Evolutionary conservation across 1,139 yeast genomes (phyloP).

Genomic region (Yamadazyma siamensis): DNA sequence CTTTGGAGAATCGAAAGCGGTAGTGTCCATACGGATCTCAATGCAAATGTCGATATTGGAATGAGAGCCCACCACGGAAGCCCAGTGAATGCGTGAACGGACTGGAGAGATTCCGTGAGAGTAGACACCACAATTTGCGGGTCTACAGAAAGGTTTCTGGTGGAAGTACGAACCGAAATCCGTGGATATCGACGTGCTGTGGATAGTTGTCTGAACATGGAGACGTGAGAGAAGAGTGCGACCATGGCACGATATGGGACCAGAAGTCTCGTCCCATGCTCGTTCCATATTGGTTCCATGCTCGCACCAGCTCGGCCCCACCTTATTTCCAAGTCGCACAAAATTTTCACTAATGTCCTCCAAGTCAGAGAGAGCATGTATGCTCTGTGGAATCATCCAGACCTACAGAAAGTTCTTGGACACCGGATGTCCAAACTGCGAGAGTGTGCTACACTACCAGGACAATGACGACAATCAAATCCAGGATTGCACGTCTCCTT

Average conservation of each 20-base stretch:
- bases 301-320: no score
- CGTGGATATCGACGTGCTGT: no score
- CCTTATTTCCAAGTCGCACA: not conserved
- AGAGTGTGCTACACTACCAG: slow-evolving; percentile 71
- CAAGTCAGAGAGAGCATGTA: slow-evolving; percentile 88
- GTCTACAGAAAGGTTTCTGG: slow-evolving; percentile 11
- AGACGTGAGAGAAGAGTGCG: no score
- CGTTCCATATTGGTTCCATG: no score
- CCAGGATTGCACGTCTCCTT: slow-evolving; percentile 92
- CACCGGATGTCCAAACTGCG: slow-evolving; percentile 97
- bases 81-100: slow-evolving; percentile 53
- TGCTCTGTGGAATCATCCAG: slow-evolving; percentile 93
- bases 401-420: slow-evolving; percentile 69
- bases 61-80: slow-evolving; percentile 83
- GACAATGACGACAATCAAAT: slow-evolving; percentile 81
- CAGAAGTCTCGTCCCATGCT: no score
- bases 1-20: slow-evolving; percentile 79
- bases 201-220: no score
- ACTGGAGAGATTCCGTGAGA: slow-evolving; percentile 43
- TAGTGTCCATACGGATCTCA: slow-evolving; percentile 65
- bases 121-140: slow-evolving; percentile 13
- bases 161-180: not conserved
- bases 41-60: slow-evolving; percentile 65
- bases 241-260: no score
- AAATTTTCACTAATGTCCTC: slow-evolving; percentile 36